These are phyloP conservation scores for Aspergillus alliaceus DNA, from an alignment of 2,329 filamentous ascomycete species.

Conservation along the genomic window DNA sequence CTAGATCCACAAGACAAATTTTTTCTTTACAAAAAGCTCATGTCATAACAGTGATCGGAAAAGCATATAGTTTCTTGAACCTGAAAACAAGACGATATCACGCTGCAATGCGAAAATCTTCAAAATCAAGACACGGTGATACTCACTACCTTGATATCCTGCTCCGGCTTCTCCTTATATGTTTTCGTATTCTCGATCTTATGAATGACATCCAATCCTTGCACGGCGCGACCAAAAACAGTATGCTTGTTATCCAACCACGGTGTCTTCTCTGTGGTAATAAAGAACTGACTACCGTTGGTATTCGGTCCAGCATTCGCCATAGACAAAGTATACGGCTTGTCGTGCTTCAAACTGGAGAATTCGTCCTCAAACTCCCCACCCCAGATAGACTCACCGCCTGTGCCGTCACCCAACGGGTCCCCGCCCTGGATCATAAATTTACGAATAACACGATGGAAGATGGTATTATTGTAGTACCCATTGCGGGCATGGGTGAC, in stretches of 20 bases:
- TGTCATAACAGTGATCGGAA: neutral
- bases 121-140: conserved; percentile 51
- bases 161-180: conserved; percentile 88
- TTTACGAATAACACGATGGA: conserved; percentile 94
- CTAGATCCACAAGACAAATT: neutral
- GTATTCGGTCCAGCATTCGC: conserved; percentile 94
- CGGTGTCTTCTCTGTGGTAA: conserved; percentile 94
- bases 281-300: conserved; percentile 97
- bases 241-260: conserved; percentile 98
- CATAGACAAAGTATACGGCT: conserved; percentile 95
- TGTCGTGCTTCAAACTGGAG: conserved; percentile 85
- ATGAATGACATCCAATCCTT: conserved; percentile 91
- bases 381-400: conserved; percentile 92
- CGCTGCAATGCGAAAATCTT: neutral
- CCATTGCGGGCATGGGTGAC: conserved; percentile 84
- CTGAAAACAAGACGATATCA: neutral
- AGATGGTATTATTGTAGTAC: conserved; percentile 97
- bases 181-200: conserved; percentile 90
- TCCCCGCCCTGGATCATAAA: conserved; percentile 96
- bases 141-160: conserved; percentile 96
- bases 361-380: conserved; percentile 92
- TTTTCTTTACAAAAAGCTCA: neutral
- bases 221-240: conserved; percentile 86
- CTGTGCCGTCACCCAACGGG: conserved; percentile 83
- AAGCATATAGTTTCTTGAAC: neutral